Evolutionary conservation across 805 yeast genomes (phyloP).

Genomic region (Maudiozyma saulgeensis): DNA sequence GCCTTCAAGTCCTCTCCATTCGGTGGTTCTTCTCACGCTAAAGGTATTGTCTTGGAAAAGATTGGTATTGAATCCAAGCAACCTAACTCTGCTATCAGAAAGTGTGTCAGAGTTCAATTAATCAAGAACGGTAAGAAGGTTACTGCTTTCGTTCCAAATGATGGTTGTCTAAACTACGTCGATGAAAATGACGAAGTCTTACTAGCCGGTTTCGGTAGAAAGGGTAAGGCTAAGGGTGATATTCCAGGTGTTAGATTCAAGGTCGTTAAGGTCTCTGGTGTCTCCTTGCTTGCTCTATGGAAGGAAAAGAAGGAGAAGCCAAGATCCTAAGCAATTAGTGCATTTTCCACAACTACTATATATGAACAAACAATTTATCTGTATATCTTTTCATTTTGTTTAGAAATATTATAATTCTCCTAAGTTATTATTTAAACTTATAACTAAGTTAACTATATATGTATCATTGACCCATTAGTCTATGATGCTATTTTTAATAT

Average conservation of each 20-base stretch:
- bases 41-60: slow-evolving; percentile 99
- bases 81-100: slow-evolving; percentile 99
- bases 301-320: slow-evolving; percentile 99
- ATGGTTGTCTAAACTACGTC: slow-evolving; percentile 99
- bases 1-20: slow-evolving; percentile 99
- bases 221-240: slow-evolving; percentile 99
- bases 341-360: background rate
- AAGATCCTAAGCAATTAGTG: slow-evolving; percentile 63
- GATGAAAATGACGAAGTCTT: slow-evolving; percentile 99
- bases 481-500: background rate
- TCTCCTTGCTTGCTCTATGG: slow-evolving; percentile 98
- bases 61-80: slow-evolving; percentile 99
- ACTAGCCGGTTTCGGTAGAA: slow-evolving; percentile 99
- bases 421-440: background rate
- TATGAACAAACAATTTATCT: slow-evolving; percentile 1
- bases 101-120: slow-evolving; percentile 99
- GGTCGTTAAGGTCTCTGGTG: slow-evolving; percentile 99
- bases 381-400: slow-evolving; percentile 4
- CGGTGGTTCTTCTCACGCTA: slow-evolving; percentile 99
- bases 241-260: slow-evolving; percentile 99
- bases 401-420: slow-evolving; percentile 2
- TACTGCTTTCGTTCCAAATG: slow-evolving; percentile 99
- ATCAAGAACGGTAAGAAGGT: slow-evolving; percentile 99
- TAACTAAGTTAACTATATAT: background rate
- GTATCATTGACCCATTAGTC: too few relatives aligned